Base-by-base conservation (phyloP, 768 basidiomycete genomes). In the Dendrothele bispora region DNA sequence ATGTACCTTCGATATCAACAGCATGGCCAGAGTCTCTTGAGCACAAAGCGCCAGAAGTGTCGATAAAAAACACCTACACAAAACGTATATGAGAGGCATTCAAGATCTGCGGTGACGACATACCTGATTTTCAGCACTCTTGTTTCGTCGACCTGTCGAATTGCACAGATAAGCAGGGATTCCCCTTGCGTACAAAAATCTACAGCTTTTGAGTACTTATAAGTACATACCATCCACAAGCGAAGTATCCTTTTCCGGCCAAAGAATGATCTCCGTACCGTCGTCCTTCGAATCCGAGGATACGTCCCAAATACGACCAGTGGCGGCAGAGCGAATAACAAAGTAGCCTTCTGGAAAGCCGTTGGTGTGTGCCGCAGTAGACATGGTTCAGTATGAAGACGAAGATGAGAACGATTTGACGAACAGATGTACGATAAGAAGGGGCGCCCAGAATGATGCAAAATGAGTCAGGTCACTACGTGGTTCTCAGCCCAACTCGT, bases 11-110 rank as follows among this genome's bases (percentile, higher is more conserved):
- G 28, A 92, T 66, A 56, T 93, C 90, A 29, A 93, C 69, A 7
- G 89, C 91, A 65, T 91, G 89, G 1, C 91, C 91, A 14, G 89
- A 79, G 3, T 81, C 78, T 55, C 86, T 77, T 7, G 90, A 88
- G 61, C 88, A 92, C 34, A 92, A 65, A 8, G 81, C 82, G 17
- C 91, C 90, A 17, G 80, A 78, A 2, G 79, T 76, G 61, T 93
- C 91, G 44, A 92, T 79, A 68, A 88, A 92, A 69, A 91, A 92
- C 15, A 92, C 86, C 86, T 91, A 55, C 5, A n/a, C n/a, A n/a
- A 38, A 17, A 34, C 26, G 28, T 34, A n/a, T n/a, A n/a, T n/a
- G n/a, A n/a, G n/a, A n/a, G n/a, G n/a, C n/a, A n/a, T n/a, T n/a
- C n/a, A n/a, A n/a, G n/a, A n/a, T n/a, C n/a, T n/a, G 27, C 29